Base-by-base conservation (phyloP, 1,139 yeast genomes). In the Protomyces arabidopsidicola region DNA sequence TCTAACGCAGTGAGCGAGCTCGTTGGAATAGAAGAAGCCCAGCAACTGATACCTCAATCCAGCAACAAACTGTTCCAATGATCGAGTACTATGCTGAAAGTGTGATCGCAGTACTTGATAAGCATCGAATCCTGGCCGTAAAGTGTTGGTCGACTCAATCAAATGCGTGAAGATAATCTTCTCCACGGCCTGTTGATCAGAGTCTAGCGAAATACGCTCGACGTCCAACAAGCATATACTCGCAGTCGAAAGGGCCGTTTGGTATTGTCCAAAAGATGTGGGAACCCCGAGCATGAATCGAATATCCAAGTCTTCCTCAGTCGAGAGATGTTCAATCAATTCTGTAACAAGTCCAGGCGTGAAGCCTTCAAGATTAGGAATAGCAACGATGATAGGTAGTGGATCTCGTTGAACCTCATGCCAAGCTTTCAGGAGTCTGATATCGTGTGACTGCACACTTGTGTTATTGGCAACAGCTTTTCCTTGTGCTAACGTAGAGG, bases 371-470 rank as follows among this genome's bases (percentile, higher is more conserved):
- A 58, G 16, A 18, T 58, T 20, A 9, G 45, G 52, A 5, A 58
- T 12, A 6, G 52, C 56, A 3, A 58, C 14, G 10, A 52, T 48
- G 22, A 58, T 52, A 14, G 45, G 45, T 10, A 50, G 56, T 5
- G 42, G 20, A 24, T 42, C 12, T 18, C 18, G 10, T 35, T 36
- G 45, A 31, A 18, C 35, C 22, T n/a, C 20, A 3, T 22, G 48
- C 62, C 62, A 58, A 5, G 53, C 56, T 12, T 58, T 50, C 12
- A 58, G 20, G 20, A 52, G 45, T 18, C 62, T 38, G 12, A 48
- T 38, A 42, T 58, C 62, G 14, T 58, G 54, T 8, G 38, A 27
- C 45, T 58, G 62, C n/a, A 51, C 18, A 3, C 52, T 14, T 18
- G 62, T 51, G 10, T 38, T 18, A n/a, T 52, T 52, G 42, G 42